Conservation (phyloP, 2,329 filamentous ascomycete species). For the Hypoxylon sp. region DNA sequence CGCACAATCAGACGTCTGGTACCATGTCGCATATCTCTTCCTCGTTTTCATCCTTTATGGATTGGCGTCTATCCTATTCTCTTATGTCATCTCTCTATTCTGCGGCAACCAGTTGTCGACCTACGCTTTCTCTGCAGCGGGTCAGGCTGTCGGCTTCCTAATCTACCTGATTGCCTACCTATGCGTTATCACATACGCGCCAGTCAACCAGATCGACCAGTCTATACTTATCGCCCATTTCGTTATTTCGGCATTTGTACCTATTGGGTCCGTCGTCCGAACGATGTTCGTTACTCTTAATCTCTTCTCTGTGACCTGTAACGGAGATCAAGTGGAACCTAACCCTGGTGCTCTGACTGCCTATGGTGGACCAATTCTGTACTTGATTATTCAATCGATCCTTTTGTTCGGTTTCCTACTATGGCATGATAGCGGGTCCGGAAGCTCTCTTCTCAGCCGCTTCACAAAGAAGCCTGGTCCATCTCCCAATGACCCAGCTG, state of each 20-base stretch:
- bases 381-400: conserved; percentile 81
- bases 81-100: conserved; percentile 87
- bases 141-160: conserved; percentile 80
- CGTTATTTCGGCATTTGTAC: conserved; percentile 79
- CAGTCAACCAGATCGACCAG: conserved; percentile 76
- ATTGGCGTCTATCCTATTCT: conserved; percentile 79
- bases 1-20: conserved; percentile 77
- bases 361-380: conserved; percentile 88
- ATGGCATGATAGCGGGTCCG: conserved; percentile 84
- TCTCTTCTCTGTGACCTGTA: conserved; percentile 84
- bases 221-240: conserved; percentile 81
- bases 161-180: conserved; percentile 81
- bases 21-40: conserved; percentile 84
- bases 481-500: conserved; percentile 51
- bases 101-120: conserved; percentile 83
- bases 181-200: conserved; percentile 80
- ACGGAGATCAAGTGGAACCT: conserved; percentile 71
- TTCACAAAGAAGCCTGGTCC: conserved; percentile 51
- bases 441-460: conserved; percentile 63
- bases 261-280: conserved; percentile 81
- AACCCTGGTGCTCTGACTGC: conserved; percentile 79
- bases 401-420: conserved; percentile 80
- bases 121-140: conserved; percentile 85
- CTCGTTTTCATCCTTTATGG: conserved; percentile 86
- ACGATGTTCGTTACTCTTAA: conserved; percentile 85